Evolutionary conservation across 306 rosid genomes (phyloP).

Genomic region (Lathyrus aphaca): DNA sequence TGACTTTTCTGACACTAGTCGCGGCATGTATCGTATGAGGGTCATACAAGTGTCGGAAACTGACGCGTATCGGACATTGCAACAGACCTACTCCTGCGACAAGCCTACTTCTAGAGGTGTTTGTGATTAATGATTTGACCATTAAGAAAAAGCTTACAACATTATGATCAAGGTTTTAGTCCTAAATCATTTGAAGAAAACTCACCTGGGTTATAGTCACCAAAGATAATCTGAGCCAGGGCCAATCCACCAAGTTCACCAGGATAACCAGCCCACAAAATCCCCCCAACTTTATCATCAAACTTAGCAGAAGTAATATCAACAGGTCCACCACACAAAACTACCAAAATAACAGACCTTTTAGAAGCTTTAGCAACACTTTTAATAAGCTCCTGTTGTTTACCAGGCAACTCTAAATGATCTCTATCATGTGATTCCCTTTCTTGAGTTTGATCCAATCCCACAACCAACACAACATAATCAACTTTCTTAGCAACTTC

Average conservation of each 20-base stretch:
- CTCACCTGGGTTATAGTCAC: constrained; percentile 88
- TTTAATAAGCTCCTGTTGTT: constrained; percentile 60
- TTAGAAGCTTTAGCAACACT: constrained; percentile 75
- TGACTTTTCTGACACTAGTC: too few relatives aligned
- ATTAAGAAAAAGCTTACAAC: too few relatives aligned
- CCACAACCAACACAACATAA: constrained; percentile 80
- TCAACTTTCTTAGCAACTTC: constrained; percentile 56
- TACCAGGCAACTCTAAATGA: constrained; percentile 65
- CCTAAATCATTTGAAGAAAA: constrained; percentile 1
- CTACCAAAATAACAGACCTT: constrained; percentile 68
- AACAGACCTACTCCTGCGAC: too few relatives aligned
- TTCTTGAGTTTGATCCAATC: constrained; percentile 79
- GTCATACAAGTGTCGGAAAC: too few relatives aligned
- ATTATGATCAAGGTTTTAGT: too few relatives aligned
- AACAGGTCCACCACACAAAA: constrained; percentile 79
- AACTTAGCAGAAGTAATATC: constrained; percentile 72
- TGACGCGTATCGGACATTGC: too few relatives aligned
- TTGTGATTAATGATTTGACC: too few relatives aligned
- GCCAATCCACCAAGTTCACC: constrained; percentile 89
- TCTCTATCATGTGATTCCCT: constrained; percentile 69
- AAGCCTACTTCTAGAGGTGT: too few relatives aligned
- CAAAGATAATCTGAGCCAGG: constrained; percentile 79
- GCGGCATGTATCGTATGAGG: too few relatives aligned
- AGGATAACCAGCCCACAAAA: constrained; percentile 96
- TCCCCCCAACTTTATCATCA: constrained; percentile 66